Base-by-base conservation (phyloP, 345 rosid species). In the Turnera subulata region DNA sequence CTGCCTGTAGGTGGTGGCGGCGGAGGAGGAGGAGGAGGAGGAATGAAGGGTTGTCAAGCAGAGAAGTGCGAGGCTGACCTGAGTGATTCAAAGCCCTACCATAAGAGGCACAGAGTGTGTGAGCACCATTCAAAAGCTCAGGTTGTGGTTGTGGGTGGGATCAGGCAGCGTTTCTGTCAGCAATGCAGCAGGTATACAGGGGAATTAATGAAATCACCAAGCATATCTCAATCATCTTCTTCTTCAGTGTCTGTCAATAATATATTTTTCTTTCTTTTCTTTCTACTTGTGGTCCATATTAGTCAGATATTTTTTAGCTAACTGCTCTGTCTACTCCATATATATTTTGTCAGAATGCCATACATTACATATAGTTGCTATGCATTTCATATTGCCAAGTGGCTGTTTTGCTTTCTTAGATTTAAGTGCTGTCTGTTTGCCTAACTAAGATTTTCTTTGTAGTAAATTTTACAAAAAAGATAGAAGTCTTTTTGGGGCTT, bases 81-180 rank as follows among this genome's bases (percentile, higher is more conserved):
- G 67, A 73, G 57, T 54, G 83, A 79, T 4, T 79, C 84, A 2
- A 84, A 75, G 64, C 82, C 47, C 22, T 89, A 86, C 59, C 83
- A 86, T 48, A 62, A 73, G 62, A 78, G 92, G 65, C 97, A 89
- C 64, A 81, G 65, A 78, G 95, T 89, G 20, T 86, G 95, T 56
- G 92, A 84, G 59, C 37, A 67, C 68, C 97, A 89, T 54, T 75
- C 97, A 35, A 89, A 86, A 76, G 89, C 97, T 58, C 74, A 80
- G 65, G 69, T 65, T 58, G 92, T 79, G 59, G 61, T 76, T 42
- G 78, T 84, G 19, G 69, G 55, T 57, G 97, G 95, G 0, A 49
- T 75, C 11, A 76, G 65, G 67, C 86, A 89, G 75, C 74, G 91
- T 24, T 86, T 89, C 54, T 86, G 95, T 65, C 91, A 89, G 64